Percentiles rank a stretch among this genome's conserved stretches.
phyloP scores from a whole-genome alignment of 805 yeast species.

The Candida boleticola region DNA sequence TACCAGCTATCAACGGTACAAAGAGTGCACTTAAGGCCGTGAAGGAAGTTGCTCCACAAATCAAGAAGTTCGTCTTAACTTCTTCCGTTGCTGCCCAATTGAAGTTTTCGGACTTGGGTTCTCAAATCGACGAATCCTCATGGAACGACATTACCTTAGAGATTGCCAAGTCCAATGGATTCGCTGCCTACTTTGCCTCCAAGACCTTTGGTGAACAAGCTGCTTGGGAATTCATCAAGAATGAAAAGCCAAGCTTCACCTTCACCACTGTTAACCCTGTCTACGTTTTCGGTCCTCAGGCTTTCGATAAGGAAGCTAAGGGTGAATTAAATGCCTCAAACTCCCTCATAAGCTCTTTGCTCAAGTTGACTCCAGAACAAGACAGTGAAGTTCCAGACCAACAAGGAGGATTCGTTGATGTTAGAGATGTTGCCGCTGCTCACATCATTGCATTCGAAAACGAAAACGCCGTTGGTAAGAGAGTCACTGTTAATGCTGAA shows the following conservation, averaged over 20 bases:
- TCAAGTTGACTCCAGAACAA: slow-evolving; percentile 21
- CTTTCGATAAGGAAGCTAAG: slow-evolving; percentile 26
- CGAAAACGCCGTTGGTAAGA: slow-evolving; percentile 27
- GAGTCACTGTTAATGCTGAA: slow-evolving; percentile 21
- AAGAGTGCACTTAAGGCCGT: slow-evolving; percentile 41
- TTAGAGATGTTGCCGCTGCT: slow-evolving; percentile 60
- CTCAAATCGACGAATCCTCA: slow-evolving; percentile 2
- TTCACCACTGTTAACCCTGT: slow-evolving; percentile 34
- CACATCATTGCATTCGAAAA: slow-evolving; percentile 51
- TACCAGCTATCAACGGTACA: slow-evolving; percentile 53
- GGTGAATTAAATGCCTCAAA: slow-evolving; percentile 24
- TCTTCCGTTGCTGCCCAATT: slow-evolving; percentile 35
- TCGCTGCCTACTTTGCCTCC: slow-evolving; percentile 27
- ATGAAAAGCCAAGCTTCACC: no score
- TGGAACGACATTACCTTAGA: slow-evolving; percentile 11
- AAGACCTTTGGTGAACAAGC: slow-evolving; percentile 57
- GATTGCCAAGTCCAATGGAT: slow-evolving; percentile 6
- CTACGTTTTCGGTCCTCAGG: no score
- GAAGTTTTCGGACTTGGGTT: neutral
- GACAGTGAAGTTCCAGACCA: slow-evolving; percentile 12
- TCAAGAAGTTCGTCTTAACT: slow-evolving; percentile 46
- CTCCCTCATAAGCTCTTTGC: slow-evolving; percentile 25
- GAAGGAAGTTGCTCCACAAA: slow-evolving; percentile 37
- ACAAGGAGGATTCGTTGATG: slow-evolving; percentile 41
- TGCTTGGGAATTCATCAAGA: slow-evolving; percentile 52